These are phyloP conservation scores for Crithidia sp. DNA, from an alignment of 208 protist species.

Conservation along the genomic window DNA sequence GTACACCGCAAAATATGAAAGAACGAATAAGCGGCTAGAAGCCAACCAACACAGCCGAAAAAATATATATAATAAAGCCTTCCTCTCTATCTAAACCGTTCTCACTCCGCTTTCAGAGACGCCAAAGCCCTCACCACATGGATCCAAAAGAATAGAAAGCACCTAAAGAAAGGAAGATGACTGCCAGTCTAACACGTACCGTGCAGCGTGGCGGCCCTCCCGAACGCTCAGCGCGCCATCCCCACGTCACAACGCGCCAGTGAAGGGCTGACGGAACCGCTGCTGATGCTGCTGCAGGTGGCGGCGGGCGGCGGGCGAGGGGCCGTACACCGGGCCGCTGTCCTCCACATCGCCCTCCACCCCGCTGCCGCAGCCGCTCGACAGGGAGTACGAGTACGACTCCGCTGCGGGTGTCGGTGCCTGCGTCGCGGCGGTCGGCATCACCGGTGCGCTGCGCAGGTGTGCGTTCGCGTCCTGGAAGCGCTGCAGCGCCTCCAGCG, in stretches of 20 bases:
- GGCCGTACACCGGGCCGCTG: slow-evolving; percentile 20
- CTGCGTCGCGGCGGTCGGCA: not conserved
- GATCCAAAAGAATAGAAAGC: too few relatives aligned
- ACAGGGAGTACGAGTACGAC: not conserved
- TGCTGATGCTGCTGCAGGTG: slow-evolving; percentile 23
- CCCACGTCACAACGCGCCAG: not conserved
- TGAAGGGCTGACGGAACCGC: slow-evolving; percentile 7
- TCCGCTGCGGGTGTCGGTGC: not conserved
- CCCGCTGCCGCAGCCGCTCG: not conserved
- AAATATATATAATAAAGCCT: not conserved
- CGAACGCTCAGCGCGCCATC: not conserved
- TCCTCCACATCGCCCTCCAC: slow-evolving; percentile 9
- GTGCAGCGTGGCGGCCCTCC: too few relatives aligned
- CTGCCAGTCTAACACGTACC: too few relatives aligned
- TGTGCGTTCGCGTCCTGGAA: slow-evolving; percentile 6
- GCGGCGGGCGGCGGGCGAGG: slow-evolving; percentile 12
- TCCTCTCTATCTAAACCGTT: not conserved
- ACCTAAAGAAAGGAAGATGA: too few relatives aligned
- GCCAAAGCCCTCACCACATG: too few relatives aligned
- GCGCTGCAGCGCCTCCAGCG: not conserved
- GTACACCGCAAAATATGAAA: too few relatives aligned
- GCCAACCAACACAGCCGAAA: not conserved
- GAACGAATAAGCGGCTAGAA: not conserved
- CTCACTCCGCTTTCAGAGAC: too few relatives aligned
- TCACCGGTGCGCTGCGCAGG: not conserved